Percentiles rank a stretch among this genome's conserved stretches.
Conservation (phyloP, 2,329 filamentous ascomycete species). For the Fusarium ambrosium region DNA sequence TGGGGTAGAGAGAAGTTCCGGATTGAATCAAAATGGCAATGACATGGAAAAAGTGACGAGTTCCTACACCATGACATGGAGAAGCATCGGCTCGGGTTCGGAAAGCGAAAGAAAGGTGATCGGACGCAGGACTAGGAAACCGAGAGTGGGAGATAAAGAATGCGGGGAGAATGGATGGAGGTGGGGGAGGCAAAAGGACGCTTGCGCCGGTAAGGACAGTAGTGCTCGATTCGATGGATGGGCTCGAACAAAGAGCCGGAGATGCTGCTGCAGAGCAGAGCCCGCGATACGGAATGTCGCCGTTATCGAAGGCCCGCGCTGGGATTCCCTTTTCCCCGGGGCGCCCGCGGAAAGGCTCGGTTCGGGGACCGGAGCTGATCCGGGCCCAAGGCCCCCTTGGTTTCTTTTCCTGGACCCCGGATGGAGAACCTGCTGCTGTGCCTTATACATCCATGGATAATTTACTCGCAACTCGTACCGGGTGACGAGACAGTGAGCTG, state of each 20-base stretch:
- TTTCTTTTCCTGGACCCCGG: constrained; percentile 5
- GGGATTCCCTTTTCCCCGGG: constrained; percentile 32
- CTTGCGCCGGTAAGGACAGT: neutral
- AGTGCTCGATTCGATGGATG: neutral
- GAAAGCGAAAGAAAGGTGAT: constrained; percentile 1
- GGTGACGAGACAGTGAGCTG: constrained; percentile 6
- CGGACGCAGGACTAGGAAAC: constrained; percentile 3
- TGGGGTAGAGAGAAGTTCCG: neutral
- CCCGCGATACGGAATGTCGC: constrained; percentile 15
- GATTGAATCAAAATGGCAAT: neutral
- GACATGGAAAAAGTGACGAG: neutral
- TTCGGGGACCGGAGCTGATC: constrained; percentile 41
- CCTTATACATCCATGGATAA: neutral
- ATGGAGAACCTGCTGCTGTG: neutral
- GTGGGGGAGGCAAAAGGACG: constrained; percentile 1
- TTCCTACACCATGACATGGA: neutral
- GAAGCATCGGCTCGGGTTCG: constrained; percentile 23
- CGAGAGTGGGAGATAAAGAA: constrained; percentile 5
- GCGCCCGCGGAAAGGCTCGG: constrained; percentile 43
- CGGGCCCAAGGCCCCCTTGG: constrained; percentile 7
- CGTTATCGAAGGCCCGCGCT: constrained; percentile 13
- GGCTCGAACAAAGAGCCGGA: neutral
- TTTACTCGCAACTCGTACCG: neutral
- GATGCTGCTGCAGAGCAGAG: neutral
- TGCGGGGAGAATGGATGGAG: constrained; percentile 28